Conservation (phyloP, 2,329 filamentous ascomycete genomes). For the Diaporthe vexans region DNA sequence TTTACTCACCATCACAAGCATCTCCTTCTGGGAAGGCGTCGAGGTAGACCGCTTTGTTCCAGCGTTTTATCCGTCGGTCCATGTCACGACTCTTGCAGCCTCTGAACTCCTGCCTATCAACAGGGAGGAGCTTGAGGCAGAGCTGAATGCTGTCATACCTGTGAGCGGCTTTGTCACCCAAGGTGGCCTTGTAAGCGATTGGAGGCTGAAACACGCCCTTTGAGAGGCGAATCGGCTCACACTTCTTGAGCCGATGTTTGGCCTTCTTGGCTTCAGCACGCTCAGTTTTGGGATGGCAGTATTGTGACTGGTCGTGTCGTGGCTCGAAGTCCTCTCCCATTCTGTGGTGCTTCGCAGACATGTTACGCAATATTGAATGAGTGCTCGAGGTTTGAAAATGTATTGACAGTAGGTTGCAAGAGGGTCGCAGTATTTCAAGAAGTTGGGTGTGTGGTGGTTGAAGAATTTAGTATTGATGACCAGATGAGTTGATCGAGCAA, state of each 20-base stretch:
- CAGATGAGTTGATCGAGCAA: too few relatives aligned
- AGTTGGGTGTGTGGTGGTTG: too few relatives aligned
- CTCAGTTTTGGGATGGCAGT: constrained; percentile 4
- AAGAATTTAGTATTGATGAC: too few relatives aligned
- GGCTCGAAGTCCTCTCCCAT: background rate
- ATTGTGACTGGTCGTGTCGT: background rate
- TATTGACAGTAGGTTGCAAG: too few relatives aligned
- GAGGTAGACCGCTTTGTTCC: constrained; percentile 13
- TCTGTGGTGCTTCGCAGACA: background rate
- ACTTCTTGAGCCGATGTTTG: background rate
- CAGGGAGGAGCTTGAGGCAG: constrained; percentile 3
- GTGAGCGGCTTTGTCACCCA: background rate
- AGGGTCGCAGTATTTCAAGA: too few relatives aligned
- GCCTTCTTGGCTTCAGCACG: background rate
- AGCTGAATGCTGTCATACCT: background rate
- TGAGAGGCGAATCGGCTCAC: background rate
- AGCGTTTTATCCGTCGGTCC: background rate
- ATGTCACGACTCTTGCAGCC: constrained; percentile 16
- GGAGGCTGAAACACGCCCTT: background rate
- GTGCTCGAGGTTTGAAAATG: background rate
- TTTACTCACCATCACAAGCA: background rate
- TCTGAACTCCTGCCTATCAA: background rate
- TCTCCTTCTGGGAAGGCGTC: background rate
- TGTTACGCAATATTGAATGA: background rate
- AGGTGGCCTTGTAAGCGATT: background rate